Base-by-base conservation (phyloP, 2,329 filamentous ascomycete genomes). In the Pseudogymnoascus verrucosus region DNA sequence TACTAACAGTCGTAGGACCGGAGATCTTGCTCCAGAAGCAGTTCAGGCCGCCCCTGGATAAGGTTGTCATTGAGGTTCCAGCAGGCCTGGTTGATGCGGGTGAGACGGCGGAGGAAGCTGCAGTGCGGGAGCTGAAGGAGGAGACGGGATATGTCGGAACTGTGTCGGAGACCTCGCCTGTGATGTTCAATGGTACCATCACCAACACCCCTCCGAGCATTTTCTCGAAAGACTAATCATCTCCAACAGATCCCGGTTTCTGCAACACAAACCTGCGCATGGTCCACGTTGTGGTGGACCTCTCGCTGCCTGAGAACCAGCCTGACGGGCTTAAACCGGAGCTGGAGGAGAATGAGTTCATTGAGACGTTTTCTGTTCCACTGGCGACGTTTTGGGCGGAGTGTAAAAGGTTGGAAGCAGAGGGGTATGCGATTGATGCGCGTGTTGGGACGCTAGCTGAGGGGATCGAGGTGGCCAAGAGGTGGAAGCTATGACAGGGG, bases 21-120 rank as follows among this genome's bases (percentile, higher is more conserved):
- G 78, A 85, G 69, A 80, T 88, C 51, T 74, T 89, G 19, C 79
- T 89, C 1, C 85, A 89, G 73, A 88, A 86, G 73, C 87, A 89
- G 72, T 89, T 82, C 74, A 80, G 86, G 1, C 85, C 86, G 0
- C 85, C 86, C 0, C 75, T 88, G 28, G 79, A 84, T 71, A 79
- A 79, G 65, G 73, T 87, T 62, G 79, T 79, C 60, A 85, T 89
- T 65, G 86, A 89, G 71, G 78, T 89, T 1, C 86, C 86, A 0
- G 86, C 86, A 0, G 86, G 86, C 0, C 74, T 89, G 4, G 77
- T 88, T 4, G 86, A 89, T 68, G 80, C 79, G 5, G 83, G 81
- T 19, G 86, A 89, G 72, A 84, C 81, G 0, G 76, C 83, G 0
- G 84, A 87, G 71, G 72, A 85, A 67, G 83, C 84, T 14, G 86